Conservation (phyloP, 176 grass and related monocot species). For the Cenchrus fungigraminus region DNA sequence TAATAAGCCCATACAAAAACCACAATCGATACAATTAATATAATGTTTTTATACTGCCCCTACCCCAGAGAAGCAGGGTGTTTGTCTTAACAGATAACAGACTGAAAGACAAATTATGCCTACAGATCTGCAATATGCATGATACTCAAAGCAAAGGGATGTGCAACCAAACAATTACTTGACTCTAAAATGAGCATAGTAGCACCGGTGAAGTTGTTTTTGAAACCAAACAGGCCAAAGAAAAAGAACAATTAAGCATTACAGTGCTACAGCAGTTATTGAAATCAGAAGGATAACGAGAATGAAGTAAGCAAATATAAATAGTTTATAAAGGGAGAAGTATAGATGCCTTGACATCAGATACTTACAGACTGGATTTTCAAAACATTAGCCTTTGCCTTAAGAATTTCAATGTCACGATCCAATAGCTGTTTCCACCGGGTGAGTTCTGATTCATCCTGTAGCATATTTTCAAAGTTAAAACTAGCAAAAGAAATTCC, state of each 20-base stretch:
- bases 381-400: slow-evolving; percentile 83
- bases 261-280: neutral
- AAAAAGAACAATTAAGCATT: slow-evolving; percentile 17
- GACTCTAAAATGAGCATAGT: slow-evolving; percentile 1
- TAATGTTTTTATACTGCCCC: neutral
- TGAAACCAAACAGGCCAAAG: neutral
- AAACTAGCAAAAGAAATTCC: slow-evolving; percentile 21
- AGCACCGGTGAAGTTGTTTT: slow-evolving; percentile 11
- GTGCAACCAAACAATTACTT: slow-evolving; percentile 14
- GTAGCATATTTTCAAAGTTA: slow-evolving; percentile 39
- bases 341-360: neutral
- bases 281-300: slow-evolving; percentile 8
- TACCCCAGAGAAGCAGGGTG: too few relatives aligned
- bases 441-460: slow-evolving; percentile 76
- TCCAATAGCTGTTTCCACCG: slow-evolving; percentile 89
- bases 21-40: neutral
- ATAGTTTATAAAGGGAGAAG: slow-evolving; percentile 5
- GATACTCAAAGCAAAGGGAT: slow-evolving; percentile 16
- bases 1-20: neutral
- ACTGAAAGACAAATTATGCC: neutral
- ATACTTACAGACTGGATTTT: slow-evolving; percentile 81
- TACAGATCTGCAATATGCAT: slow-evolving; percentile 3
- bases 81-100: neutral
- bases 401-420: slow-evolving; percentile 85
- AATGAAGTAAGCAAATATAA: neutral